Evolutionary conservation across 257 asterid genomes (phyloP).

Genomic region (Solanum etuberosum): DNA sequence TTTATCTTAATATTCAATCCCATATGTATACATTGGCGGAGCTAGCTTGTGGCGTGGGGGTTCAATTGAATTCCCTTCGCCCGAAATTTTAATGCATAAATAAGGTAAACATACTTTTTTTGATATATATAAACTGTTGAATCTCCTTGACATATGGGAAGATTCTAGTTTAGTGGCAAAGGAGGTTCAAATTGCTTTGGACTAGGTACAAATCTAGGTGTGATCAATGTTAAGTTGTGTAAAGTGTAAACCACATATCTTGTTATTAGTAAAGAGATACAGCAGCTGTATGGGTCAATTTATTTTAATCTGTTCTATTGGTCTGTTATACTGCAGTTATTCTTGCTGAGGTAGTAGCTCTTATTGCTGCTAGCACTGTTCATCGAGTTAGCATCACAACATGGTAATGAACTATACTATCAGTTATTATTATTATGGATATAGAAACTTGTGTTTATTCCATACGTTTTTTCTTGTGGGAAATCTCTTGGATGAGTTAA

Average conservation of each 20-base stretch:
- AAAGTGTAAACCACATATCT: background rate
- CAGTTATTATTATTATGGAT: background rate
- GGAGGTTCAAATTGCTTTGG: background rate
- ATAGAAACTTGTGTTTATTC: background rate
- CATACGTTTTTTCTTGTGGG: background rate
- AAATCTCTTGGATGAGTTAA: background rate
- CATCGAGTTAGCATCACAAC: slow-evolving; percentile 98
- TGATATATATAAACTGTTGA: background rate
- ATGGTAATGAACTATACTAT: slow-evolving; percentile 39
- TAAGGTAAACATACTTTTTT: background rate
- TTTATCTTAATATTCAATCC: background rate
- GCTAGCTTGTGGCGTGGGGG: background rate
- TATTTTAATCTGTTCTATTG: background rate
- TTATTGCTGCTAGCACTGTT: slow-evolving; percentile 83
- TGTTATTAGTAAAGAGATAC: background rate
- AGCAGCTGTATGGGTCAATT: background rate
- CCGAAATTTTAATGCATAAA: background rate
- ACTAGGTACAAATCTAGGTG: background rate
- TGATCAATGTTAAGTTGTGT: background rate
- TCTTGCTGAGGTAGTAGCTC: slow-evolving; percentile 71
- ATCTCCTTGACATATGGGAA: background rate
- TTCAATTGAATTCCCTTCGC: background rate
- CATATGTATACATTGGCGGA: background rate
- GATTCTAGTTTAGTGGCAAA: background rate
- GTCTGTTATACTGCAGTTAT: slow-evolving; percentile 47